Conservation (phyloP, 225 moss, liverwort and hornwort genomes). For the Sphagnum tenellum region DNA sequence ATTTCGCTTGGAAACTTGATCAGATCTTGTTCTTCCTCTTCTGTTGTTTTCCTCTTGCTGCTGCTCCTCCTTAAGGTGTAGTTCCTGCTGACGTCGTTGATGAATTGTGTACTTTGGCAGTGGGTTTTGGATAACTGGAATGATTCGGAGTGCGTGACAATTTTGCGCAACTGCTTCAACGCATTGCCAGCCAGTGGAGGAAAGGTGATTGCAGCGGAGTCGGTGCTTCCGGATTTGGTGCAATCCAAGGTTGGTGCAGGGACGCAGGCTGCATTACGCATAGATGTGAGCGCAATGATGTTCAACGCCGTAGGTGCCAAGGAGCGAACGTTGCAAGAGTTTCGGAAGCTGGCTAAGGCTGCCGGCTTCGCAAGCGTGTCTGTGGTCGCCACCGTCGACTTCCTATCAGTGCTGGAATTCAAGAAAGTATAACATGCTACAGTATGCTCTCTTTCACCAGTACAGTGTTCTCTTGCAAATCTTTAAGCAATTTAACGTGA, state of each 20-base stretch:
- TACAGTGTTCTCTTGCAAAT: too few relatives aligned
- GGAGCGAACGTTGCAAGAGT: conserved; percentile 8
- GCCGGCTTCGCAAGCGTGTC: conserved; percentile 14
- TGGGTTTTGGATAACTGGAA: conserved; percentile 31
- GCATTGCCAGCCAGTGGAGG: conserved; percentile 15
- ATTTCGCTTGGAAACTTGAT: too few relatives aligned
- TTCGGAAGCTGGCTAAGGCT: conserved; percentile 3
- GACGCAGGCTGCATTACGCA: not conserved
- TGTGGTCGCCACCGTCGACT: conserved; percentile 13
- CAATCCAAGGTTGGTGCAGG: not conserved
- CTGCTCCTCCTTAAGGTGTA: too few relatives aligned
- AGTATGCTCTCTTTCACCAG: too few relatives aligned
- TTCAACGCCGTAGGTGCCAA: conserved; percentile 10
- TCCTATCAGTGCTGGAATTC: conserved; percentile 9
- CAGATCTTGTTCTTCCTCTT: too few relatives aligned
- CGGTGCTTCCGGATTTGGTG: not conserved
- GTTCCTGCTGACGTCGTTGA: too few relatives aligned
- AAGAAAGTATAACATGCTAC: conserved; percentile 4
- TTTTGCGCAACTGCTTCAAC: conserved; percentile 19
- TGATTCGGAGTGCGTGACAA: conserved; percentile 11
- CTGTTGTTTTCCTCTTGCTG: too few relatives aligned
- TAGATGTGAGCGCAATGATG: conserved; percentile 19
- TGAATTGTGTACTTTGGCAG: conserved; percentile 5
- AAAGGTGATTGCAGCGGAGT: conserved; percentile 17
- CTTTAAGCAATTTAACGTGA: too few relatives aligned